These are phyloP conservation scores for Trifolium fragiferum DNA, from an alignment of 306 rosid species.

Conservation along the genomic window DNA sequence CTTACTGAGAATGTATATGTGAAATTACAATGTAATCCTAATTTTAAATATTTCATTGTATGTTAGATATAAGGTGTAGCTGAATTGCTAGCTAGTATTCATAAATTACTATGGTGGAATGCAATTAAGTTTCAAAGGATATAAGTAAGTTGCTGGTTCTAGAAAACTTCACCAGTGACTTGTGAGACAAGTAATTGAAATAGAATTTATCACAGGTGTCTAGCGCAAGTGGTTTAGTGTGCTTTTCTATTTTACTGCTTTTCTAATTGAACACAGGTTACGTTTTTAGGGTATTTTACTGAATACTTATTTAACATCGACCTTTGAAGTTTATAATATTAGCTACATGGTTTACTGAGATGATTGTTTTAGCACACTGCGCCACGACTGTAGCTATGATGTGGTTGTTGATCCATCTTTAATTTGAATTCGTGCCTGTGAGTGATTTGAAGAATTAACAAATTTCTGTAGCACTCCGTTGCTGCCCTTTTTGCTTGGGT, in stretches of 20 bases:
- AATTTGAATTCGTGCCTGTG: constrained; percentile 53
- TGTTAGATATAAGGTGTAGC: too few species aligned
- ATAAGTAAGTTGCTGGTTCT: too few species aligned
- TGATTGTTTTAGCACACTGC: constrained; percentile 51
- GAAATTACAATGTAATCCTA: neutral
- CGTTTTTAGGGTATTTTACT: constrained; percentile 42
- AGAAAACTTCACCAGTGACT: too few species aligned
- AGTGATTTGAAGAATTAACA: constrained; percentile 49
- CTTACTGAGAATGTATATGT: neutral
- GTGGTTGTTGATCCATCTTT: constrained; percentile 61
- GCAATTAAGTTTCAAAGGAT: too few species aligned
- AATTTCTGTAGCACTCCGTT: constrained; percentile 53
- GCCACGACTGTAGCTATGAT: constrained; percentile 57
- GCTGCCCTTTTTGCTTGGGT: constrained; percentile 58
- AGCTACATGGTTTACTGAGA: constrained; percentile 59
- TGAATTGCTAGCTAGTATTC: too few species aligned
- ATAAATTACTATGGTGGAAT: too few species aligned
- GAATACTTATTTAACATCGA: constrained; percentile 37
- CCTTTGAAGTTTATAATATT: constrained; percentile 42
- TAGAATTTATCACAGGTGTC: too few species aligned
- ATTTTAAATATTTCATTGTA: too few species aligned
- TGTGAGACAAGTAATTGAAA: too few species aligned
- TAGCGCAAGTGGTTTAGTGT: too few species aligned
- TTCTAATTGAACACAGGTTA: constrained; percentile 14
- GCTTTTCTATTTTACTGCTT: too few species aligned